These are phyloP conservation scores for Phaffia tasmanica DNA, from an alignment of 768 basidiomycete genomes.

Conservation along the genomic window DNA sequence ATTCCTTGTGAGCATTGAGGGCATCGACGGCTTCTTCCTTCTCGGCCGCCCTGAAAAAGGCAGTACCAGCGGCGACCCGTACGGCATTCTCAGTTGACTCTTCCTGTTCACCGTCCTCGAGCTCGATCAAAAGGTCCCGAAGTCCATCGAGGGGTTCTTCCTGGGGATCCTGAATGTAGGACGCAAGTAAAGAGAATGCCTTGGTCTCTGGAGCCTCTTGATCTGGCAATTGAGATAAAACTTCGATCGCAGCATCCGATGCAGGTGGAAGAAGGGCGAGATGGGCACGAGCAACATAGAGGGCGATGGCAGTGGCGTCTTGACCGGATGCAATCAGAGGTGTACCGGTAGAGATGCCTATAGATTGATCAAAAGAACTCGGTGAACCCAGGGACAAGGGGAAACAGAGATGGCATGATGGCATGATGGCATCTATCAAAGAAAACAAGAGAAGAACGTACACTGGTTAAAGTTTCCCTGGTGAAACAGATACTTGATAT, in stretches of 20 bases:
- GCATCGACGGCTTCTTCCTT: constrained; percentile 87
- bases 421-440: neutral
- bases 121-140: constrained; percentile 73
- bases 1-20: constrained; percentile 57
- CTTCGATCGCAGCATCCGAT: constrained; percentile 50
- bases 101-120: constrained; percentile 55
- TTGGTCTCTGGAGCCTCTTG: neutral
- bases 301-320: constrained; percentile 3
- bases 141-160: constrained; percentile 60
- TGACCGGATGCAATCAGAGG: constrained; percentile 9
- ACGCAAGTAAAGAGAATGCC: constrained; percentile 63
- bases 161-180: constrained; percentile 44
- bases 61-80: constrained; percentile 70
- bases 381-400: constrained; percentile 9
- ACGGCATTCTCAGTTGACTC: constrained; percentile 59
- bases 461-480: constrained; percentile 45
- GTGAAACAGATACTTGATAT: constrained; percentile 63
- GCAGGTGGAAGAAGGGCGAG: constrained; percentile 57
- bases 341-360: constrained; percentile 23
- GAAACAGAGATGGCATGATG: neutral
- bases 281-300: constrained; percentile 68
- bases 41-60: constrained; percentile 72
- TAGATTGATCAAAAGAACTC: constrained; percentile 6
- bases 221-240: constrained; percentile 30
- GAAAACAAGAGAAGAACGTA: neutral